A percentile compares a stretch with the other conserved stretches of the same genome.
Conservation (phyloP, 139 green algal genomes). For the Chlamydomonas sphaeroides region DNA sequence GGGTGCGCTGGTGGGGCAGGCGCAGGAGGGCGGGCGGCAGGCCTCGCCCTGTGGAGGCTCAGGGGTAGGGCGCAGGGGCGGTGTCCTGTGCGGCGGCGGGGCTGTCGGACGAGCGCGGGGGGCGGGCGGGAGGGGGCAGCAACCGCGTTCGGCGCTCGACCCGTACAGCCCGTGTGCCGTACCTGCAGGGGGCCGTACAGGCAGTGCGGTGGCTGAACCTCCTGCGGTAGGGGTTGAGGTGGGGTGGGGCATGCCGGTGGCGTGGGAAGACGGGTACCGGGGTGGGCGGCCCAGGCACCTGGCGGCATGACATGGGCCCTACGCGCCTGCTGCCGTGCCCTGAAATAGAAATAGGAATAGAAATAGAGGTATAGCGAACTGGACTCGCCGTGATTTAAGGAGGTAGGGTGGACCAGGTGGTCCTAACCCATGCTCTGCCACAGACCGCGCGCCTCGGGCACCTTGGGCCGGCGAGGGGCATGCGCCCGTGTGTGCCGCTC, state of each 20-base stretch:
- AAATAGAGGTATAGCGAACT: no score
- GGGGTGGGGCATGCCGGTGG: no score
- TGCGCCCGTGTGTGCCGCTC: no score
- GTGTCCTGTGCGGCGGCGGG: neutral
- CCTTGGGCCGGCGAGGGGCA: no score
- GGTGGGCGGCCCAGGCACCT: neutral
- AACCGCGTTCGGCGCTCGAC: no score
- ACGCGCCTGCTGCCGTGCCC: neutral
- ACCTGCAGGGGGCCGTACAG: conserved; percentile 26
- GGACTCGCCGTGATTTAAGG: no score
- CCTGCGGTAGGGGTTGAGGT: no score
- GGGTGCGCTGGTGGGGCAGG: conserved; percentile 5
- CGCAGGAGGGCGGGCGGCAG: conserved; percentile 6
- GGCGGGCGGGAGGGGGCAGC: neutral
- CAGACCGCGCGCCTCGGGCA: no score
- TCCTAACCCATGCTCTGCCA: no score
- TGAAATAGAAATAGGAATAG: no score
- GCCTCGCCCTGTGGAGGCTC: neutral
- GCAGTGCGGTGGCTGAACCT: conserved; percentile 27
- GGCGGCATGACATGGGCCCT: neutral
- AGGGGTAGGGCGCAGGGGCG: neutral
- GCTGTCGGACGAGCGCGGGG: neutral
- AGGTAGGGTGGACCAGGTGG: no score
- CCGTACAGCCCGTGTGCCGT: neutral
- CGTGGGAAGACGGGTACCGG: neutral